Evolutionary conservation across 495 filamentous ascomycete genomes (phyloP), one percentile per base, ranked within the genome.

Genomic region (Penicillium atrosanguineum): DNA sequence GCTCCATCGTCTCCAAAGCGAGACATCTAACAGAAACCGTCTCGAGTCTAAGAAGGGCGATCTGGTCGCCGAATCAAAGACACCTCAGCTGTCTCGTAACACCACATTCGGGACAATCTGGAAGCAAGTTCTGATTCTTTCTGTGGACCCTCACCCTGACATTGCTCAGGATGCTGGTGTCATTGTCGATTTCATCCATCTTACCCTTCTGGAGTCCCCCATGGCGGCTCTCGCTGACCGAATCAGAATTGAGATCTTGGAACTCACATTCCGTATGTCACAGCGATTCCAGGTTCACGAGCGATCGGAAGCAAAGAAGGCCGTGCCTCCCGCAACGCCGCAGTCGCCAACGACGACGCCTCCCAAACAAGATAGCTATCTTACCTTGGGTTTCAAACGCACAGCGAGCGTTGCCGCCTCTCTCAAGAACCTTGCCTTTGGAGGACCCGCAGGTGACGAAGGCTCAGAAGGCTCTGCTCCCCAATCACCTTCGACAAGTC

Each of bases 121-220:
- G 94, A 92, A 95, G 65, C 92, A 96, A 51, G 76, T 96, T 42
- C 77, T 97, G 31, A 87, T 92, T 40, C 74, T 97, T 71, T 90
- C 90, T 29, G 90, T 95, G 25, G 94, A 97, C 58, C 93, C 94
- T 20, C 91, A 96, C 65, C 94, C 94, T 8, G 91, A 97, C 56
- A 88, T 97, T 28, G 89, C 93, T 41, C 83, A 87, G 59, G 85
- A 91, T 67, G 94, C 91, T 7, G 81, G 80, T 12, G 79, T 86
- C 26, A 82, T 97, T 37, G 80, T 95, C 21, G 94, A 97, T 64
- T 88, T 87, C 59, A 82, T 97, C 39, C 86, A 97, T 60, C 75
- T 85, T 29, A 77, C 81, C 2, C 73, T 97, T 16, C 63, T 96
- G 6, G 78, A 89, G 23, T 96, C 93, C 2, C 80, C 88, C 6